Evolutionary conservation across 805 yeast species (phyloP), one percentile per base, ranked within the genome.

Genomic region (Saccharomycopsis malanga): DNA sequence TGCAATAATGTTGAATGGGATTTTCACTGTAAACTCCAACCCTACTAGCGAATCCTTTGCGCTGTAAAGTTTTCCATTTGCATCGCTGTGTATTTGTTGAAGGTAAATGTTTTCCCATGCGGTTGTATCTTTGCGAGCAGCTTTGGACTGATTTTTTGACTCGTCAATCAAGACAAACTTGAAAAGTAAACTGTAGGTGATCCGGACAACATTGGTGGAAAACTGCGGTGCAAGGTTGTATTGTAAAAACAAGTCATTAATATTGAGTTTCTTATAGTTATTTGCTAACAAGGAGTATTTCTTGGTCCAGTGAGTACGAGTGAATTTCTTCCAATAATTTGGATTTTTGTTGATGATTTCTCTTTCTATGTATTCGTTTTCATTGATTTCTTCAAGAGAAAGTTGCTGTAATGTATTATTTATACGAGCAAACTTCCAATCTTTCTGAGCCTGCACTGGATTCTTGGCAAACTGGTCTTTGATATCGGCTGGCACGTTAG

Each of bases 1-100:
- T 1, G 79, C 77, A 15, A 73, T 53, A 1, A 76, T 64, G 21
- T 62, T 58, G 1, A 76, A 34, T 1, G 80, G 79, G 4, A 76
- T 56, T 35, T 70, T 61, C 44, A 74, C 71, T 7, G 61, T 58
- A 49, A 76, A 69, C 23, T 64, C 70, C 20, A 56, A 59, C 5
- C 74, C 74, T 20, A 60, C 64, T 10, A 70, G 23, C 20, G 53
- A 54, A 25, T 66, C 67, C 32, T 55, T 62, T 0, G 70, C 68
- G 32, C 60, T 58, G 12, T 49, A 54, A 7, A 67, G 48, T 7
- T 50, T 45, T 6, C 74, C 76, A 2, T 64, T 61, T 12, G 59
- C 55, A 51, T 70, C 74, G 10, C 58, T 61, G 50, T 66, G 68
- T 24, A 62, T 57, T 34, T 55, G 56, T 27, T 54, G 53, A 42